A percentile compares a stretch with the other conserved stretches of the same genome.
These are phyloP conservation scores for Aphanocladium album DNA, from an alignment of 2,329 filamentous ascomycete genomes.

Conservation along the genomic window DNA sequence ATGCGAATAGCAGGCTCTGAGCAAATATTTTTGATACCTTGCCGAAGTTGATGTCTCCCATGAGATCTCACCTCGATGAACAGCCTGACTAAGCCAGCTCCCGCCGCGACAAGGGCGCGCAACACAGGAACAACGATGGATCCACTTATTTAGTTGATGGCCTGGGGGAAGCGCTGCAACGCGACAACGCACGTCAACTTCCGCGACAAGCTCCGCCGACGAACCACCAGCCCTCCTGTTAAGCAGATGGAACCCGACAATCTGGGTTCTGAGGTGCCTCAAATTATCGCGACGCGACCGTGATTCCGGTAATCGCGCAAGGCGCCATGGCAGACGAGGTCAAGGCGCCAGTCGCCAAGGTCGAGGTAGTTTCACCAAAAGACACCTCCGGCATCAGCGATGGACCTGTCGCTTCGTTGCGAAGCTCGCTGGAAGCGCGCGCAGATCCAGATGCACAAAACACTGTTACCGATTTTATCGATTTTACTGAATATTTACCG, in stretches of 20 bases:
- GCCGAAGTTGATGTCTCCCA: neutral
- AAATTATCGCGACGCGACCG: neutral
- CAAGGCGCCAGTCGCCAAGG: conserved; percentile 21
- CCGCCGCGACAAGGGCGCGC: neutral
- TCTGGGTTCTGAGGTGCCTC: neutral
- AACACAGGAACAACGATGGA: neutral
- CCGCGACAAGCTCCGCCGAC: neutral
- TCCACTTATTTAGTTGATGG: neutral
- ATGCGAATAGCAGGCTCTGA: too few relatives aligned
- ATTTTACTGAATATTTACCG: conserved; percentile 65
- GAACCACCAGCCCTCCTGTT: neutral
- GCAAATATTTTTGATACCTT: neutral
- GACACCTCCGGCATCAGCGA: conserved; percentile 24
- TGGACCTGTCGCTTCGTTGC: conserved; percentile 17
- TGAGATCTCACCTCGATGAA: neutral
- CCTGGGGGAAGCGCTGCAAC: neutral
- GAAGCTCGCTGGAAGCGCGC: conserved; percentile 43
- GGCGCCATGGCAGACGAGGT: conserved; percentile 18
- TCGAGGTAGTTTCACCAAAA: conserved; percentile 33
- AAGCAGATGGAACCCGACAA: neutral
- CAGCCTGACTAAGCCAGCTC: neutral
- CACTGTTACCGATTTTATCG: conserved; percentile 65
- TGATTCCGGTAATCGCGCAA: neutral
- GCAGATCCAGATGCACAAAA: conserved; percentile 63
- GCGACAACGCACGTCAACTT: neutral